A percentile compares a stretch with the other conserved stretches of the same genome.
Evolutionary conservation across 2,329 filamentous ascomycete species (phyloP).

Genomic region (Stachybotrys chlorohalonatus): DNA sequence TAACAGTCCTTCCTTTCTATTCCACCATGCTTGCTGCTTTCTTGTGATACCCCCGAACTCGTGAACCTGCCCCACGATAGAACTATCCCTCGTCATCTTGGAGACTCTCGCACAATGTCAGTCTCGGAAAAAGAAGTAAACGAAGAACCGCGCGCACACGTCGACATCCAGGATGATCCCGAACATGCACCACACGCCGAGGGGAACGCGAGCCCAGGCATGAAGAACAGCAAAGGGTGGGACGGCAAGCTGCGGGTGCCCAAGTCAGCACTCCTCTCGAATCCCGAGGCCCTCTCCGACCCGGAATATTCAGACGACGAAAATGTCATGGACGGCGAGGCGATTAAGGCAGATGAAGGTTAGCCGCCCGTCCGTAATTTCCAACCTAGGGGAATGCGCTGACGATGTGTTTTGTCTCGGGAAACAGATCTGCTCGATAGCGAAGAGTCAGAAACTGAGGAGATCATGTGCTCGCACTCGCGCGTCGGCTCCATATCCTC

Average conservation of each 20-base stretch:
- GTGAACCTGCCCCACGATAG: background rate
- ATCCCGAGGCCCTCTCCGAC: conserved; percentile 76
- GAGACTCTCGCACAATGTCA: conserved; percentile 26
- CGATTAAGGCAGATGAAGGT: conserved; percentile 79
- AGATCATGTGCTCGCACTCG: conserved; percentile 85
- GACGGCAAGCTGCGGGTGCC: conserved; percentile 75
- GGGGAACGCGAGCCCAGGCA: conserved; percentile 34
- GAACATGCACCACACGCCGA: conserved; percentile 25
- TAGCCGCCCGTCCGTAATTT: conserved; percentile 6
- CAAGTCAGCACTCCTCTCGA: conserved; percentile 51
- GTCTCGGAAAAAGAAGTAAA: conserved; percentile 24
- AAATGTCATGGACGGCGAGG: conserved; percentile 59
- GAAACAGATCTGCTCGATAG: conserved; percentile 49
- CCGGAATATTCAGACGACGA: conserved; percentile 73
- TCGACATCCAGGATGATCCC: conserved; percentile 39
- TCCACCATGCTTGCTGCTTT: background rate
- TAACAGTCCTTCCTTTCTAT: background rate
- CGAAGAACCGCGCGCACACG: conserved; percentile 31
- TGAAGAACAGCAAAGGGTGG: conserved; percentile 63
- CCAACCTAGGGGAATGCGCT: background rate
- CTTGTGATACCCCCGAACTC: background rate
- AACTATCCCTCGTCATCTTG: conserved; percentile 5
- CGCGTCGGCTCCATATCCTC: conserved; percentile 70
- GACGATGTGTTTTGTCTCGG: background rate
- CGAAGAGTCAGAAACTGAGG: conserved; percentile 54